Evolutionary conservation across 768 basidiomycete species (phyloP).

Genomic region (Leccinum aurantiacum): DNA sequence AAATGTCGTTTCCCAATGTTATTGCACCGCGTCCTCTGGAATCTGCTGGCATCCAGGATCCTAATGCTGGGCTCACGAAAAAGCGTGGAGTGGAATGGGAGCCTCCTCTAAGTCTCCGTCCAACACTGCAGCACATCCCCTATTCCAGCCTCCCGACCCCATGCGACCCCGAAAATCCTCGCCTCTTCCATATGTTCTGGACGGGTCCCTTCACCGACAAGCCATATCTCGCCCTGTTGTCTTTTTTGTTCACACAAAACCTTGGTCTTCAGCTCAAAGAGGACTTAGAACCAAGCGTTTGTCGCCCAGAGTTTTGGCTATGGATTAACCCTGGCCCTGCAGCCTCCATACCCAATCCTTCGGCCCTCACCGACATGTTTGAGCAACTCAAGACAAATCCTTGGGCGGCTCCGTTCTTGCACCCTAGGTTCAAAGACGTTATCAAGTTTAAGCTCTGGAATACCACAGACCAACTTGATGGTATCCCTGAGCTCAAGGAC

Average conservation of each 20-base stretch:
- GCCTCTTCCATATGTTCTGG: conserved; percentile 99
- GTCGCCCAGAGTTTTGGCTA: conserved; percentile 92
- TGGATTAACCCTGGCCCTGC: conserved; percentile 99
- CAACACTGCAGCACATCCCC: conserved; percentile 53
- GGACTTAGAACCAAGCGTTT: conserved; percentile 43
- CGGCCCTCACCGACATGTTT: conserved; percentile 80
- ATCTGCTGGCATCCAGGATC: conserved; percentile 40
- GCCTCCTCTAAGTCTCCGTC: conserved; percentile 42
- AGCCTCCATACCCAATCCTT: conserved; percentile 82
- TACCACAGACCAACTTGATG: conserved; percentile 94
- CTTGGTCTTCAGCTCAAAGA: conserved; percentile 73
- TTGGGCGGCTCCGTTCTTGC: conserved; percentile 94
- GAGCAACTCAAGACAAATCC: conserved; percentile 78
- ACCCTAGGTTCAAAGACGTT: conserved; percentile 86
- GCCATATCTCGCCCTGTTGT: conserved; percentile 91
- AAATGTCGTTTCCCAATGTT: conserved; percentile 33
- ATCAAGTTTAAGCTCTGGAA: conserved; percentile 98
- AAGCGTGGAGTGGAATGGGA: conserved; percentile 67
- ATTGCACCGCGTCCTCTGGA: conserved; percentile 31
- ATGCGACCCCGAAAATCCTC: conserved; percentile 84
- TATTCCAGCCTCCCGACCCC: conserved; percentile 55
- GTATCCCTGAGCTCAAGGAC: conserved; percentile 81
- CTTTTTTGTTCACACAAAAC: conserved; percentile 96
- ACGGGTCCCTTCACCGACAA: conserved; percentile 98
- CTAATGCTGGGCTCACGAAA: conserved; percentile 55